Conservation (phyloP, 257 asterid genomes). For the Plectranthus barbatus region DNA sequence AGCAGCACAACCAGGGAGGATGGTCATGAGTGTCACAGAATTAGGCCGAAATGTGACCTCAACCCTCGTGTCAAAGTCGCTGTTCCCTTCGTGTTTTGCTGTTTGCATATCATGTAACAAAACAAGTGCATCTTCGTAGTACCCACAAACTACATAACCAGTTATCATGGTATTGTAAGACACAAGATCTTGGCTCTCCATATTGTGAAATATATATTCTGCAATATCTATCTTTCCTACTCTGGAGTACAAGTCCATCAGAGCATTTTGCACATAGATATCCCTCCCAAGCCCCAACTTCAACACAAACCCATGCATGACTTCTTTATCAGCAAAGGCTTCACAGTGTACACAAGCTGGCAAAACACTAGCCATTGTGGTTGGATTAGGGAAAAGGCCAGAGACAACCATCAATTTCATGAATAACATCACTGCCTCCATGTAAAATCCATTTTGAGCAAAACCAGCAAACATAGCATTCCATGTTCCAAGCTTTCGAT, state of each 20-base stretch:
- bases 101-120: conserved; percentile 50
- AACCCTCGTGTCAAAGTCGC: conserved; percentile 1
- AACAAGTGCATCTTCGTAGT: conserved; percentile 57
- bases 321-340: conserved; percentile 55
- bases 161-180: conserved; percentile 88
- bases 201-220: conserved; percentile 44
- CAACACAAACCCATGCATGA: conserved; percentile 66
- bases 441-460: conserved; percentile 61
- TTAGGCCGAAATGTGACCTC: conserved; percentile 41
- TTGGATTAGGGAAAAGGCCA: conserved; percentile 50
- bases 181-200: conserved; percentile 64
- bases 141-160: conserved; percentile 70
- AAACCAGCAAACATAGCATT: conserved; percentile 94
- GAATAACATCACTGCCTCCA: conserved; percentile 47
- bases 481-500: conserved; percentile 58
- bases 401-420: conserved; percentile 40
- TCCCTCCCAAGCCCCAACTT: conserved; percentile 60
- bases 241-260: conserved; percentile 85
- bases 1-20: conserved; percentile 81
- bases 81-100: conserved; percentile 5
- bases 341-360: conserved; percentile 81
- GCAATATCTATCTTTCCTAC: conserved; percentile 46
- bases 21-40: conserved; percentile 72
- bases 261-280: conserved; percentile 67
- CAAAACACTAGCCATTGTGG: conserved; percentile 76